phyloP scores from a whole-genome alignment of 176 grass and related monocot species.

The Poa pratensis region DNA sequence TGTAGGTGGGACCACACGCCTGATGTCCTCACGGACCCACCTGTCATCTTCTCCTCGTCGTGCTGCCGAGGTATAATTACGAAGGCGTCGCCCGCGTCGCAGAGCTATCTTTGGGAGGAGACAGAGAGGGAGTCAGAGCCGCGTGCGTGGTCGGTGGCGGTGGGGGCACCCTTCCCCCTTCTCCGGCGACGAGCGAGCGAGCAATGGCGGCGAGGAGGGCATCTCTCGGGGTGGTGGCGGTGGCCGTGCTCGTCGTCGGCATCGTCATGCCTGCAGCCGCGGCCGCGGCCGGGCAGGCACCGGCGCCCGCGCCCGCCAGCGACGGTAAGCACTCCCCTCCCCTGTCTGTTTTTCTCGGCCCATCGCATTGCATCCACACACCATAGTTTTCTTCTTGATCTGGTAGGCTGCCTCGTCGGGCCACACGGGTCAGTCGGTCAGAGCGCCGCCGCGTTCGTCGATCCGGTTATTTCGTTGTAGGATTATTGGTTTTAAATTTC shows the following conservation, averaged over 20 bases:
- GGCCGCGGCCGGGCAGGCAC: not conserved
- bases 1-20: not conserved
- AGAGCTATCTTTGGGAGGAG: not conserved
- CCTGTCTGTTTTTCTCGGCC: too few relatives aligned
- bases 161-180: slow-evolving; percentile 15
- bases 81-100: not conserved
- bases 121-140: not conserved
- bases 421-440: too few relatives aligned
- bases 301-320: slow-evolving; percentile 36
- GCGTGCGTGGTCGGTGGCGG: slow-evolving; percentile 20
- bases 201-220: slow-evolving; percentile 25
- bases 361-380: not conserved
- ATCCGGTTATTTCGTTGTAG: not conserved
- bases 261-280: slow-evolving; percentile 40
- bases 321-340: not conserved
- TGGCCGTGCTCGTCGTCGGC: slow-evolving; percentile 36
- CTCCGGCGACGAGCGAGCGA: slow-evolving; percentile 37
- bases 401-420: not conserved
- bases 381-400: not conserved
- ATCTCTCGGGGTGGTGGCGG: slow-evolving; percentile 16
- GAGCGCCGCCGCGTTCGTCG: not conserved
- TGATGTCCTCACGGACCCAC: not conserved
- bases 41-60: not conserved
- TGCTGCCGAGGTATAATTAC: not conserved
- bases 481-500: too few relatives aligned